Conservation (phyloP, 2,329 filamentous ascomycete species). For the Berkeleyomyces rouxiae region DNA sequence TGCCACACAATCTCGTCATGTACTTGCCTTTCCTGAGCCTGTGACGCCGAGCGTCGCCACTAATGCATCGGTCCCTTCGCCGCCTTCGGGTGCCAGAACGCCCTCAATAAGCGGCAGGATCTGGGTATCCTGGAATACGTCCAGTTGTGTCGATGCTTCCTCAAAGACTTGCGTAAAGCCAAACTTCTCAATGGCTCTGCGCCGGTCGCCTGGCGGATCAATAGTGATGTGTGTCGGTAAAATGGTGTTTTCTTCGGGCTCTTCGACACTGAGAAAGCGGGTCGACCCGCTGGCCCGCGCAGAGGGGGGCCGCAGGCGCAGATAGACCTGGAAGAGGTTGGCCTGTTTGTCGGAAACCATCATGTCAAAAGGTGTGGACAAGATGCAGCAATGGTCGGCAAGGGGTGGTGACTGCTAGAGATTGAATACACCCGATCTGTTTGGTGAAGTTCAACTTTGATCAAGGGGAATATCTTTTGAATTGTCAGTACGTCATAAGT, state of each 20-base stretch:
- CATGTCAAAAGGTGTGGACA: background rate
- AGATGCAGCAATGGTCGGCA: background rate
- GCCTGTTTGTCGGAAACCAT: slow-evolving; percentile 13
- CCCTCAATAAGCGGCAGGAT: slow-evolving; percentile 63
- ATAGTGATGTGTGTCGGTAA: slow-evolving; percentile 54
- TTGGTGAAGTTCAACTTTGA: background rate
- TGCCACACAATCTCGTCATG: background rate
- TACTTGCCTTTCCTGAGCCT: slow-evolving; percentile 75
- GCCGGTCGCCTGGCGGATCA: slow-evolving; percentile 69
- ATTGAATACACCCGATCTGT: background rate
- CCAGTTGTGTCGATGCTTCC: slow-evolving; percentile 66
- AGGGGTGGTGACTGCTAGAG: background rate
- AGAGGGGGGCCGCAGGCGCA: slow-evolving; percentile 58
- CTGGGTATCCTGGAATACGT: slow-evolving; percentile 69
- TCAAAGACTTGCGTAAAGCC: slow-evolving; percentile 89
- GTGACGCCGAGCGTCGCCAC: slow-evolving; percentile 87
- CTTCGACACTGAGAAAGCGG: slow-evolving; percentile 66
- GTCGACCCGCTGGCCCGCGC: slow-evolving; percentile 26
- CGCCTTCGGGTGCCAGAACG: slow-evolving; percentile 48
- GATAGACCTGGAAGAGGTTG: slow-evolving; percentile 76
- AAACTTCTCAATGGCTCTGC: slow-evolving; percentile 82
- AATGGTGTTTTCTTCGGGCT: slow-evolving; percentile 23
- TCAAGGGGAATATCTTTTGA: no score
- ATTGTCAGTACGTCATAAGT: background rate
- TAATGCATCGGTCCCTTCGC: slow-evolving; percentile 73